A percentile compares a stretch with the other conserved stretches of the same genome.
Conservation (phyloP, 331 rosid species). For the Cydonia oblonga region DNA sequence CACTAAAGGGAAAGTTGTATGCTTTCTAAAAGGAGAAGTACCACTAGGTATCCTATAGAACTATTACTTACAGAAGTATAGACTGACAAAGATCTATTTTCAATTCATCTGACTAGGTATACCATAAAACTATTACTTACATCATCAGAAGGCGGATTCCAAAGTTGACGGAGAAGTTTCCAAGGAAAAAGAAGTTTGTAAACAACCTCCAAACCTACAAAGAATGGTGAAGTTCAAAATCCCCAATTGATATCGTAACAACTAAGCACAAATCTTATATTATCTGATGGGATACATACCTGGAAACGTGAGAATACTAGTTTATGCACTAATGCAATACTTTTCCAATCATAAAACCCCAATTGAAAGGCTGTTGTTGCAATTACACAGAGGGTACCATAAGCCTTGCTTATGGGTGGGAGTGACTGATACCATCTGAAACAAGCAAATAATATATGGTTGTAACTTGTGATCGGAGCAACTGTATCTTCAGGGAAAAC, state of each 20-base stretch:
- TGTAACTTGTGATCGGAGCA: not conserved
- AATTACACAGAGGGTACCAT: conserved; percentile 67
- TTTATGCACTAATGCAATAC: conserved; percentile 34
- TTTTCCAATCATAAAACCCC: conserved; percentile 15
- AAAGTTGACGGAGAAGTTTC: conserved; percentile 73
- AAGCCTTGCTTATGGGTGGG: conserved; percentile 88
- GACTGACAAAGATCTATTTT: not conserved
- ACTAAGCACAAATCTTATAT: not conserved
- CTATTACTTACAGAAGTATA: no score
- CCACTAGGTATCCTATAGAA: no score
- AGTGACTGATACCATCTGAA: conserved; percentile 76
- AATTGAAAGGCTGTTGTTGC: conserved; percentile 50
- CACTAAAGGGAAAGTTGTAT: not conserved
- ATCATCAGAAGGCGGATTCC: conserved; percentile 88
- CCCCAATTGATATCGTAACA: not conserved
- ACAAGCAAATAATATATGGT: not conserved
- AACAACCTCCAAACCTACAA: conserved; percentile 90
- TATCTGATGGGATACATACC: conserved; percentile 32
- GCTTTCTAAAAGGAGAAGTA: not conserved
- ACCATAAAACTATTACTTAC: conserved; percentile 34
- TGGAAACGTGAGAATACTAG: conserved; percentile 43
- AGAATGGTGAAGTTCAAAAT: conserved; percentile 13
- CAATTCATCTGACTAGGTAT: not conserved
- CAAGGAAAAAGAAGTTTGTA: conserved; percentile 85
- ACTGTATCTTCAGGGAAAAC: not conserved